Percentiles rank a stretch among this genome's conserved stretches.
These are phyloP conservation scores for Cladosporium sphaerospermum DNA, from an alignment of 2,329 filamentous ascomycete species.

Conservation along the genomic window DNA sequence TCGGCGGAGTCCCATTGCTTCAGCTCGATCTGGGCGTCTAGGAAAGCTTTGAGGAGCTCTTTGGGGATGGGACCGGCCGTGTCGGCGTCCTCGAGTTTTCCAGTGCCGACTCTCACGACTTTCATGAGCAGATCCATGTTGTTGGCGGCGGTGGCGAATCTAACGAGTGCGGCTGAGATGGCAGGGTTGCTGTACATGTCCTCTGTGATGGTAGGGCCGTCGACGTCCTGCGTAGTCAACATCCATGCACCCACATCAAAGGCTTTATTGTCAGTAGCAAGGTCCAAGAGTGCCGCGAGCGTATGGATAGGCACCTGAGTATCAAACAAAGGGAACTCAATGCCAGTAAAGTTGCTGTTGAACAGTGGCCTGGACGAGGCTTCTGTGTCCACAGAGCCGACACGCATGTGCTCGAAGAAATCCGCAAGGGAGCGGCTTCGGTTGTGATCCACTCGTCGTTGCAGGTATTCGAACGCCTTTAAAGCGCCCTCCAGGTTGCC, in stretches of 20 bases:
- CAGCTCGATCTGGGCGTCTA: slow-evolving; percentile 39
- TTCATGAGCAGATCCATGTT: slow-evolving; percentile 33
- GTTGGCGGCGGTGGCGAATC: slow-evolving; percentile 47
- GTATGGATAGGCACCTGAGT: slow-evolving; percentile 42
- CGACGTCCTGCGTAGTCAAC: slow-evolving; percentile 46
- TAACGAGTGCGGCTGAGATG: slow-evolving; percentile 48
- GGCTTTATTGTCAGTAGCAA: slow-evolving; percentile 38
- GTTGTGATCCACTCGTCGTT: slow-evolving; percentile 38
- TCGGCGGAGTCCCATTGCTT: slow-evolving; percentile 36
- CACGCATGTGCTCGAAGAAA: slow-evolving; percentile 32
- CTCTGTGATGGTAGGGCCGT: slow-evolving; percentile 47
- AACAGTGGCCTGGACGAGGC: slow-evolving; percentile 16
- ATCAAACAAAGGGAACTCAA: slow-evolving; percentile 42
- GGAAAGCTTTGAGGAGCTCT: slow-evolving; percentile 32
- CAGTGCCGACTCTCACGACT: slow-evolving; percentile 14
- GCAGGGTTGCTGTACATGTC: slow-evolving; percentile 41
- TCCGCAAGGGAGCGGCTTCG: slow-evolving; percentile 36
- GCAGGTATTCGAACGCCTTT: slow-evolving; percentile 33
- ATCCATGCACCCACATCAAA: slow-evolving; percentile 50
- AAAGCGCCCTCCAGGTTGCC: slow-evolving; percentile 36
- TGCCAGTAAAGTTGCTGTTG: slow-evolving; percentile 27
- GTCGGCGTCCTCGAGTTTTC: neutral
- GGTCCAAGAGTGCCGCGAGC: slow-evolving; percentile 39
- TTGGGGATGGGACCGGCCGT: slow-evolving; percentile 11
- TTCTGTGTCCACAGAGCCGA: slow-evolving; percentile 20